Conservation (phyloP, 2,329 filamentous ascomycete genomes). For the Emericellopsis atlantica region DNA sequence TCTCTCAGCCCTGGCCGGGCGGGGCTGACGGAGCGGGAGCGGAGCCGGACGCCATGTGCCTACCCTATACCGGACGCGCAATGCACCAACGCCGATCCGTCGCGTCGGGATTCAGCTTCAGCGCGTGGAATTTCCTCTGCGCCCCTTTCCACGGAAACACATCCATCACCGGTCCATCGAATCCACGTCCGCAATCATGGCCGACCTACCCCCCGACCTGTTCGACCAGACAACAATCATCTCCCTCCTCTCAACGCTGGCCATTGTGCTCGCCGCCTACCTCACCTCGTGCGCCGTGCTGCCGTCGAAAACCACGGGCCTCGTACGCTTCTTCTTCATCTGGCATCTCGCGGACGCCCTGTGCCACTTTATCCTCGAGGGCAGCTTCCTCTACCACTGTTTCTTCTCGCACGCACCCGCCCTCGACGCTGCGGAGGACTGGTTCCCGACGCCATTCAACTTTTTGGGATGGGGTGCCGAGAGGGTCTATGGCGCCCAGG, state of each 20-base stretch:
- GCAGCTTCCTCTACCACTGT: constrained; percentile 84
- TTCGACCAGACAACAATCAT: constrained; percentile 48
- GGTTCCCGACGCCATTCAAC: constrained; percentile 36
- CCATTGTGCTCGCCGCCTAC: constrained; percentile 37
- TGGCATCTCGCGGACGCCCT: constrained; percentile 93
- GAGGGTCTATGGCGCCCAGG: constrained; percentile 44
- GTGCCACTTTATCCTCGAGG: constrained; percentile 85
- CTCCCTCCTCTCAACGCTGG: constrained; percentile 42
- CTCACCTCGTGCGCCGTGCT: constrained; percentile 31
- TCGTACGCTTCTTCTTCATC: constrained; percentile 69
- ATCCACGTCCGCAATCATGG: constrained; percentile 2
- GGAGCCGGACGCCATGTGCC: no score
- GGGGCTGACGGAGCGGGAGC: no score
- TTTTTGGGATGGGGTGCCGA: constrained; percentile 33
- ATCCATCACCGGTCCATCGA: no score
- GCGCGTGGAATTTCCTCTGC: no score
- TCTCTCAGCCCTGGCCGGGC: no score
- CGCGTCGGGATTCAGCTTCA: no score
- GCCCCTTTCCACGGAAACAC: no score
- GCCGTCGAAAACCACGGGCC: constrained; percentile 34
- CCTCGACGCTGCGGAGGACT: constrained; percentile 14
- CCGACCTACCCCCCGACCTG: constrained; percentile 35
- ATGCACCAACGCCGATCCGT: no score
- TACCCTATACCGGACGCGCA: no score
- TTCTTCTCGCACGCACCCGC: constrained; percentile 52